Percentiles rank a stretch among this genome's conserved stretches.
phyloP scores from a whole-genome alignment of 345 rosid genomes.

The Conringia planisiliqua region DNA sequence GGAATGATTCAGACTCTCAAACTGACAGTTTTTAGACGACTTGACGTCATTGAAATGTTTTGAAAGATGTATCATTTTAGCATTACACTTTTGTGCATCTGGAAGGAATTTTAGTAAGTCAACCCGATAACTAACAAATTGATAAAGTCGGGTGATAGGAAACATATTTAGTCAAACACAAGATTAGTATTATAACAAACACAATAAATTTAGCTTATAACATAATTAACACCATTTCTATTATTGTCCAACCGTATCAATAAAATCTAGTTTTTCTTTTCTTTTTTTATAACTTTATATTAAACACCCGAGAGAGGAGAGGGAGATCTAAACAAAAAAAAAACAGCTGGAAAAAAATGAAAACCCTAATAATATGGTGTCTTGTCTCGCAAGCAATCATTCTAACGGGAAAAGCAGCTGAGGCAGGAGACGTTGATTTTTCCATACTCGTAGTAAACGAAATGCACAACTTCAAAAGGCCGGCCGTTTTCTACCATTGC shows the following conservation, averaged over 20 bases:
- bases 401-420: slow-evolving; percentile 5
- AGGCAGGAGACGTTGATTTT: slow-evolving; percentile 6
- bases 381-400: slow-evolving; percentile 20
- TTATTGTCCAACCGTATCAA: not conserved
- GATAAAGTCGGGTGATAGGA: not conserved
- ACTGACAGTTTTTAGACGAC: not conserved
- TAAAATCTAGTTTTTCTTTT: not conserved
- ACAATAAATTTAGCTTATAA: not conserved
- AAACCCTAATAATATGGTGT: slow-evolving; percentile 4
- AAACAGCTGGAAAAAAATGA: slow-evolving; percentile 12
- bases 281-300: not conserved
- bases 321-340: not conserved
- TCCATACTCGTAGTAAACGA: slow-evolving; percentile 19
- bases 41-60: not conserved
- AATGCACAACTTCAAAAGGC: not conserved
- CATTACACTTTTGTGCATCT: not conserved
- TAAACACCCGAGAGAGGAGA: not conserved
- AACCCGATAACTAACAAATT: not conserved
- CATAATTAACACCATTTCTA: not conserved
- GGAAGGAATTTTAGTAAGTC: not conserved
- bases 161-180: not conserved
- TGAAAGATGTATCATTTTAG: not conserved
- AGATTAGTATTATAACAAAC: not conserved
- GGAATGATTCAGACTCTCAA: too few species aligned
- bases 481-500: slow-evolving; percentile 14